phyloP scores from a whole-genome alignment of 2,329 filamentous ascomycete genomes.

The Paraphaeosphaeria minitans region DNA sequence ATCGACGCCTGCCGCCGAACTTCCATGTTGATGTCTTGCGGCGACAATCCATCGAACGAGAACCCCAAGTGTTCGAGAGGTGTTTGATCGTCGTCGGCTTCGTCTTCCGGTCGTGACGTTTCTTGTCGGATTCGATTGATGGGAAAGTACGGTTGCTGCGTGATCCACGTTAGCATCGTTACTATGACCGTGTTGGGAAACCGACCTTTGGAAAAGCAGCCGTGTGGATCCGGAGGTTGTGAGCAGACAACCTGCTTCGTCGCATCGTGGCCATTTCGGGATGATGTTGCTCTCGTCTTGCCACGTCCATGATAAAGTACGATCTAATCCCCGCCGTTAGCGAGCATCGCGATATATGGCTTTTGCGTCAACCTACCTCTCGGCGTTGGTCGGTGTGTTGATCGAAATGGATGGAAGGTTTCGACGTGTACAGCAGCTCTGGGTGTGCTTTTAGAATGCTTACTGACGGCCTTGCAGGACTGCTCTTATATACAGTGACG shows the following conservation, averaged over 20 bases:
- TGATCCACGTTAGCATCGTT: conserved; percentile 20
- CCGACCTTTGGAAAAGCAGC: conserved; percentile 29
- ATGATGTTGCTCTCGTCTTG: not conserved
- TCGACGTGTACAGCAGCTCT: not conserved
- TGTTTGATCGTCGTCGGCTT: conserved; percentile 21
- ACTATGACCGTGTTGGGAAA: not conserved
- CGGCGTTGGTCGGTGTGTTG: not conserved
- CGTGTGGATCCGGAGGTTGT: conserved; percentile 40
- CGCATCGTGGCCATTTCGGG: not conserved
- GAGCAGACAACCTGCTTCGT: conserved; percentile 29
- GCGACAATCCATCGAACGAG: conserved; percentile 29
- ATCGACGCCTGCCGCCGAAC: conserved; percentile 31
- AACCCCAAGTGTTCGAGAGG: conserved; percentile 28
- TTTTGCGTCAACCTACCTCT: not conserved
- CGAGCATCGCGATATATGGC: not conserved
- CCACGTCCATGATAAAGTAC: not conserved
- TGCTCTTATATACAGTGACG: not conserved
- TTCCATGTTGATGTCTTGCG: conserved; percentile 24
- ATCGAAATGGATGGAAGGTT: not conserved
- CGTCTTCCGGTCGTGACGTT: conserved; percentile 19
- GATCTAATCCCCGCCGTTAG: not conserved
- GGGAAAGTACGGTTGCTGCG: conserved; percentile 19
- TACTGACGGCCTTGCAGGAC: not conserved
- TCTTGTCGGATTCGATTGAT: conserved; percentile 18
- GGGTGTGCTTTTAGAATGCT: not conserved